Percentiles rank a stretch among this genome's conserved stretches.
Conservation (phyloP, 148 eudicot species). For the Chenopodium formosanum region DNA sequence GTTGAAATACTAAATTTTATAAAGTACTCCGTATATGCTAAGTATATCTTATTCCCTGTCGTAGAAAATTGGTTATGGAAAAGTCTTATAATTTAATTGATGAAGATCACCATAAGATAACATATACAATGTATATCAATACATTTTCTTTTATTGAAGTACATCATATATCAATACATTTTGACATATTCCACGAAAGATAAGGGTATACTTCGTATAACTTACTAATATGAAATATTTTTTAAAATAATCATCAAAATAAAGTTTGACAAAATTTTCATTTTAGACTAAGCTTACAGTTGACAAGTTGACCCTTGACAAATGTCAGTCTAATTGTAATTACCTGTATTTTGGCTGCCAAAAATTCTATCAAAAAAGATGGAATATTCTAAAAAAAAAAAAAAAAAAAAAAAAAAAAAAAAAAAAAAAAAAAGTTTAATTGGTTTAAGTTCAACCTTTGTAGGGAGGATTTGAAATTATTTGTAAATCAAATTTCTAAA, state of each 20-base stretch:
- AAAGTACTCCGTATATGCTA: too few species aligned
- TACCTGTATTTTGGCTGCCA: constrained; percentile 11
- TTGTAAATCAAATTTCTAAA: background rate
- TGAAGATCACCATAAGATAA: too few species aligned
- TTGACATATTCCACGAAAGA: too few species aligned
- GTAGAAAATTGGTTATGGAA: too few species aligned
- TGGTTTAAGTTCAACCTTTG: background rate
- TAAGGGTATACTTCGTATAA: too few species aligned
- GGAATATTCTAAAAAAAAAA: background rate
- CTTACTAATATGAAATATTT: too few species aligned
- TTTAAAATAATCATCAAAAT: background rate
- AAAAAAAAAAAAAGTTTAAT: background rate
- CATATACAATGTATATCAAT: too few species aligned
- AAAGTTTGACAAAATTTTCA: background rate
- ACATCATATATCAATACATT: too few species aligned
- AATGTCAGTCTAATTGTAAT: background rate
- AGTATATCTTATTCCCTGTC: too few species aligned
- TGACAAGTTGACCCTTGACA: constrained; percentile 6
- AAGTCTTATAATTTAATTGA: too few species aligned
- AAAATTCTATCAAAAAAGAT: background rate
- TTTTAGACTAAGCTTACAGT: background rate
- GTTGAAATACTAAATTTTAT: too few species aligned
- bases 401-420: background rate
- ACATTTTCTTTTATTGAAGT: too few species aligned
- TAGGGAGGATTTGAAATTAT: background rate